Percentiles rank a stretch among this genome's conserved stretches.
Evolutionary conservation across 1,284 basidiomycete species (phyloP).

Genomic region (Chalciporus sp.): DNA sequence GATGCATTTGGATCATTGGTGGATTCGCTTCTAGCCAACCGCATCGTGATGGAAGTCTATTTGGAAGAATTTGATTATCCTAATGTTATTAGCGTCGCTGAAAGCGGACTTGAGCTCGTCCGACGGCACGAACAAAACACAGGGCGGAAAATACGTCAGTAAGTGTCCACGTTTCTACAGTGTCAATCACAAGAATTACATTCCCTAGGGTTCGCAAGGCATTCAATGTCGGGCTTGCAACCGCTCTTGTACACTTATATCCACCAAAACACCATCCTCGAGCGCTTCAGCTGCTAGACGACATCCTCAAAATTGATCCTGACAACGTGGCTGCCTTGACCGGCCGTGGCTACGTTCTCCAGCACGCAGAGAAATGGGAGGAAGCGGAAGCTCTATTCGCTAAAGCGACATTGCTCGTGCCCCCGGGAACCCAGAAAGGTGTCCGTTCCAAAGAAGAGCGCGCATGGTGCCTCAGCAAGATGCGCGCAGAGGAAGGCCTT

Average conservation of each 20-base stretch:
- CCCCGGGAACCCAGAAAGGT: constrained; percentile 50
- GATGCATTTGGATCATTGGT: constrained; percentile 58
- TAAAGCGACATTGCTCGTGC: constrained; percentile 48
- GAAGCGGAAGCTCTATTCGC: constrained; percentile 70
- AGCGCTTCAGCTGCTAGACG: constrained; percentile 75
- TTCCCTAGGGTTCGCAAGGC: constrained; percentile 54
- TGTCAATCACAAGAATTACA: not conserved
- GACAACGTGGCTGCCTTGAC: constrained; percentile 72
- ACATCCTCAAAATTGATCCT: constrained; percentile 65
- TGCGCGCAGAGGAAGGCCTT: constrained; percentile 54
- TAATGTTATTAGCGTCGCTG: constrained; percentile 71
- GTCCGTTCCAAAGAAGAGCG: constrained; percentile 79
- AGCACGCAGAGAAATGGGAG: constrained; percentile 68
- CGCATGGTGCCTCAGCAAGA: constrained; percentile 83
- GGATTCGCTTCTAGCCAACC: constrained; percentile 72
- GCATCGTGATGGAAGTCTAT: constrained; percentile 76
- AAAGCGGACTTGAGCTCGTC: constrained; percentile 67
- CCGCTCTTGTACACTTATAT: constrained; percentile 82
- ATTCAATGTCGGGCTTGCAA: constrained; percentile 68
- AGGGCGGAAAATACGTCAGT: constrained; percentile 60
- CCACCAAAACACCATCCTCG: constrained; percentile 89
- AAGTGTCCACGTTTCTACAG: constrained; percentile 22
- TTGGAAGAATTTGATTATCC: constrained; percentile 76
- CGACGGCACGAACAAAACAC: constrained; percentile 58
- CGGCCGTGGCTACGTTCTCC: constrained; percentile 74